Base-by-base conservation (phyloP, 2,329 filamentous ascomycete genomes). In the Talaromyces sp. region DNA sequence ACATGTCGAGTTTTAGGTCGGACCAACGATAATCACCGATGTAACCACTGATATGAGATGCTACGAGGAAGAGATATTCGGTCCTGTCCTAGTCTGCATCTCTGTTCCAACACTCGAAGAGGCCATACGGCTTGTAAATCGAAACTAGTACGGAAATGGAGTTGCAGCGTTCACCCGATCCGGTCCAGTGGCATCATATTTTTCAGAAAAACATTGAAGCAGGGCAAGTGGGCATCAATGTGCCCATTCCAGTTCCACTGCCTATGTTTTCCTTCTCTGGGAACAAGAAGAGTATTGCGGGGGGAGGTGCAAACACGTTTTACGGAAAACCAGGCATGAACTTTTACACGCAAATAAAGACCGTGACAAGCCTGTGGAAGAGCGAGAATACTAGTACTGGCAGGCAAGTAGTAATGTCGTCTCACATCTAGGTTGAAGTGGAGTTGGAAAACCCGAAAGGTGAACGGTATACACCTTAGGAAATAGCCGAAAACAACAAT, bases 331-430 rank as follows among this genome's bases (percentile, higher is more conserved):
- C 92, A 0, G 73, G 54, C 2, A 21, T 56, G 32, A 41, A 17
- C 32, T 99, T 99, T 74, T 97, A 96, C 78, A 98, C 93, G 3
- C 93, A 98, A 80, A 84, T 89, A 72, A 97, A 99, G 89, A 98
- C 95, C 3, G 95, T 98, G 54, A 99, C 95, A 56, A 88, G 91
- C 66, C 79, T 96, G 73, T 98, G 95, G 95, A 86, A 86, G 70
- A 86, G 84, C 63, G 86, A 93, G 70, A 93, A 97, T 78, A 92
- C 91, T 0, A 84, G 89, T 87, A 67, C 93, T 93, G 84, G 92
- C 92, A 17, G 86, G 87, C 69, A 58, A 31, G 91, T 96, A 10
- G 84, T 89, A 64, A 98, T 98, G 93, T 93, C 93, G 26, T 55
- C 51, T 60, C 41, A 56, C 29, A 27, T 51, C 5, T 58, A 58